Evolutionary conservation across 768 basidiomycete species (phyloP).

Genomic region (Tulasnella sp.): DNA sequence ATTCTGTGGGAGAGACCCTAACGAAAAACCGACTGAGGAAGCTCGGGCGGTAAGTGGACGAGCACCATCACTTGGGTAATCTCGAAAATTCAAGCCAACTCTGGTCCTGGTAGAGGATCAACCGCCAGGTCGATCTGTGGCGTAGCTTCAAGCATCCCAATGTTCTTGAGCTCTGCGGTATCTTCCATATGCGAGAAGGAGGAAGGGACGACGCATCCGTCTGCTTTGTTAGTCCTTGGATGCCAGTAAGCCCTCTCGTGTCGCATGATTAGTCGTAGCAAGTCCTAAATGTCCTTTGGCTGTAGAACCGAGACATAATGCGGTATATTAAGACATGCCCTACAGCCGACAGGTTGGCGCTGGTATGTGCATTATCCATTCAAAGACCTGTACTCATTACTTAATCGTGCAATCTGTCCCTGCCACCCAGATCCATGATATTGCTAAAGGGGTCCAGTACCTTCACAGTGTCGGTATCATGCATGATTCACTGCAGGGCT

Average conservation of each 20-base stretch:
- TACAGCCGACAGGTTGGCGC: slow-evolving; percentile 1
- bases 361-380: not conserved
- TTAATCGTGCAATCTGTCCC: not conserved
- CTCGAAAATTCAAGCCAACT: not conserved
- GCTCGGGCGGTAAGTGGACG: not conserved
- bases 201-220: not conserved
- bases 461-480: slow-evolving; percentile 62
- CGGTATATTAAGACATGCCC: not conserved
- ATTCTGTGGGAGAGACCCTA: not conserved
- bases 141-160: not conserved
- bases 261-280: too few relatives aligned
- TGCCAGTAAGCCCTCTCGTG: not conserved
- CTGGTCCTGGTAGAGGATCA: not conserved
- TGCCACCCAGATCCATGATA: not conserved
- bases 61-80: not conserved
- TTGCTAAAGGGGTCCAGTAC: slow-evolving; percentile 27
- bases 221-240: slow-evolving; percentile 11
- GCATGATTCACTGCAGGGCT: slow-evolving; percentile 33
- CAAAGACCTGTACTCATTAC: not conserved
- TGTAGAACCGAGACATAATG: slow-evolving; percentile 4
- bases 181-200: not conserved
- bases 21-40: not conserved
- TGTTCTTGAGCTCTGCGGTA: not conserved
- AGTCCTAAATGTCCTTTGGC: not conserved
- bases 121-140: slow-evolving; percentile 13